phyloP scores from a whole-genome alignment of 2,329 filamentous ascomycete genomes.

The Phaeoacremonium minimum region DNA sequence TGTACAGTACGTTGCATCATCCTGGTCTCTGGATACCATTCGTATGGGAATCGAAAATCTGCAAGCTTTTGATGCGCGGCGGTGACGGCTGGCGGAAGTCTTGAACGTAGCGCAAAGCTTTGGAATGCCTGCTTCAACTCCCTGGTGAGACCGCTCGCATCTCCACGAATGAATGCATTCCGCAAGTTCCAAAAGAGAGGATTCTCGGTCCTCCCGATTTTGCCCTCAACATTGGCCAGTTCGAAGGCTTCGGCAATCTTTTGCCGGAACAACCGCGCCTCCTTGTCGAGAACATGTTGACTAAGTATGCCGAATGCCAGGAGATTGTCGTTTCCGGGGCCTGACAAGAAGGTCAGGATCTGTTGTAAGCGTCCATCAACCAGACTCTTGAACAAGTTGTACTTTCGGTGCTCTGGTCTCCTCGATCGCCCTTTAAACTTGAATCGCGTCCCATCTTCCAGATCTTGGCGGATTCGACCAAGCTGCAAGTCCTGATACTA shows the following conservation, averaged over 20 bases:
- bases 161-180: conserved; percentile 52
- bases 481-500: no score
- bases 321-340: conserved; percentile 16
- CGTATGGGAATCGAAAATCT: conserved; percentile 83
- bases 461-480: neutral
- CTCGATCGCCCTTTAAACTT: no score
- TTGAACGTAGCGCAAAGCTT: conserved; percentile 54
- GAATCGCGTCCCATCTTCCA: neutral
- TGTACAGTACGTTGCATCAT: conserved; percentile 78
- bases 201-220: conserved; percentile 36
- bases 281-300: conserved; percentile 35
- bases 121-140: conserved; percentile 67
- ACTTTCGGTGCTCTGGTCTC: neutral
- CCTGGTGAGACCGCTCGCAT: conserved; percentile 43
- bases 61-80: conserved; percentile 61
- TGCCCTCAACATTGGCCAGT: conserved; percentile 31
- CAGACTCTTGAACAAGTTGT: conserved; percentile 17
- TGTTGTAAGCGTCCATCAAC: conserved; percentile 25
- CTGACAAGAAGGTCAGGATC: conserved; percentile 24
- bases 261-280: conserved; percentile 39
- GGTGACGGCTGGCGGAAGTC: conserved; percentile 52
- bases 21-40: conserved; percentile 88
- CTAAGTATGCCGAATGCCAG: conserved; percentile 27
- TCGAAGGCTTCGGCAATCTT: conserved; percentile 39
- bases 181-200: conserved; percentile 55